phyloP scores from a whole-genome alignment of 2,329 filamentous ascomycete species.

The Microascus cirrosus region DNA sequence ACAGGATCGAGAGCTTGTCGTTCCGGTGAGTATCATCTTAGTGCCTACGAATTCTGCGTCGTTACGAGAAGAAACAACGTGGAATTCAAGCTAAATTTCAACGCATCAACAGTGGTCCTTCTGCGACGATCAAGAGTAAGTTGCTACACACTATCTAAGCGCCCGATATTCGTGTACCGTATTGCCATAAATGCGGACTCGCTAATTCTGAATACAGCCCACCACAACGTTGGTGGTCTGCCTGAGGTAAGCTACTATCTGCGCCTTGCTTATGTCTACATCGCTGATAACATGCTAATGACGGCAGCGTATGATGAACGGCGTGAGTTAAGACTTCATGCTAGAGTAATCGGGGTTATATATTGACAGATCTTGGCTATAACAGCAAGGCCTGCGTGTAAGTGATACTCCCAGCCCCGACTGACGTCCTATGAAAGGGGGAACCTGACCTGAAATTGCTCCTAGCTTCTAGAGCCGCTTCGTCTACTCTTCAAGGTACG shows the following conservation, averaged over 20 bases:
- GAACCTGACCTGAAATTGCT: too few species aligned
- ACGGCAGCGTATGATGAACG: conserved; percentile 32
- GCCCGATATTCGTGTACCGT: not conserved
- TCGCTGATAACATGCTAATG: too few species aligned
- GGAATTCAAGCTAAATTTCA: conserved; percentile 25
- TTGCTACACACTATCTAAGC: not conserved
- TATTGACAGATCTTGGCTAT: not conserved
- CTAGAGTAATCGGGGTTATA: not conserved
- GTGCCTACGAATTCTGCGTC: not conserved
- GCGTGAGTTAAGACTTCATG: not conserved
- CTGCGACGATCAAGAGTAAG: conserved; percentile 35
- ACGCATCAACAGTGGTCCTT: conserved; percentile 30
- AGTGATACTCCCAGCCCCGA: not conserved
- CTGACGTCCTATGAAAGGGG: too few species aligned
- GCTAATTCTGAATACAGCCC: conserved; percentile 20
- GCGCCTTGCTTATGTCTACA: too few species aligned
- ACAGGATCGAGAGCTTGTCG: not conserved
- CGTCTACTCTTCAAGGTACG: conserved; percentile 64
- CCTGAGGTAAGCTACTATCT: conserved; percentile 22
- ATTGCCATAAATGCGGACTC: too few species aligned
- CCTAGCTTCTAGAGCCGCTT: too few species aligned
- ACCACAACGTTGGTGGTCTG: conserved; percentile 63
- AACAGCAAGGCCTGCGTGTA: conserved; percentile 7
- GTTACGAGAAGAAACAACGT: conserved; percentile 16
- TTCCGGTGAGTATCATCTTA: not conserved